Percentiles rank a stretch among this genome's conserved stretches.
These are phyloP conservation scores for Artomyces pyxidatus DNA, from an alignment of 768 basidiomycete species.

Conservation along the genomic window DNA sequence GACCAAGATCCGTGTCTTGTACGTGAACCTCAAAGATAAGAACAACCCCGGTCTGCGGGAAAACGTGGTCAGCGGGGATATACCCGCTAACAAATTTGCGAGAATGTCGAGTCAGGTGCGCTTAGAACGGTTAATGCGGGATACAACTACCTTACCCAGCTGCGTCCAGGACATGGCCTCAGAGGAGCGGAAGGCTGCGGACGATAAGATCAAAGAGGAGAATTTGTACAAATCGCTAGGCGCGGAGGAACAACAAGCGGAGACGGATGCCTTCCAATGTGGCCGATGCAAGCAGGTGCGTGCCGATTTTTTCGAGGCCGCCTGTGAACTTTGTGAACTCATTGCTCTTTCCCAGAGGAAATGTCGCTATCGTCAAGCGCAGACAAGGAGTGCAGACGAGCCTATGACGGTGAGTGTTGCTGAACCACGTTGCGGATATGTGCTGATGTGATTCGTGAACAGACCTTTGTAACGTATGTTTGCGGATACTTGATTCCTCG, in stretches of 20 bases:
- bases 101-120: slow-evolving; percentile 77
- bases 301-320: neutral
- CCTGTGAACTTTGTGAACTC: neutral
- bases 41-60: slow-evolving; percentile 82
- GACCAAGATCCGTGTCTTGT: slow-evolving; percentile 78
- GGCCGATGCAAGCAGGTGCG: slow-evolving; percentile 82
- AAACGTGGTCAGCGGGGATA: slow-evolving; percentile 76
- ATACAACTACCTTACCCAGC: neutral
- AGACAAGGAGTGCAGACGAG: slow-evolving; percentile 96
- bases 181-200: slow-evolving; percentile 79
- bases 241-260: slow-evolving; percentile 83
- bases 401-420: slow-evolving; percentile 80
- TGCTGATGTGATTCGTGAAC: neutral
- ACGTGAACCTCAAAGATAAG: slow-evolving; percentile 93
- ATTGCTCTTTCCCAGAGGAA: slow-evolving; percentile 45
- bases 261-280: slow-evolving; percentile 98
- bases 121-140: slow-evolving; percentile 1
- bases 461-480: slow-evolving; percentile 86
- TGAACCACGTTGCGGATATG: slow-evolving; percentile 4
- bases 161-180: slow-evolving; percentile 84
- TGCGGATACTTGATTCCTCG: neutral
- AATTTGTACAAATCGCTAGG: slow-evolving; percentile 90
- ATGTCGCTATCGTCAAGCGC: slow-evolving; percentile 90
- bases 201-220: slow-evolving; percentile 72
- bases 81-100: slow-evolving; percentile 60